These are phyloP conservation scores for Colletotrichum phormii DNA, from an alignment of 2,329 filamentous ascomycete species.

Conservation along the genomic window DNA sequence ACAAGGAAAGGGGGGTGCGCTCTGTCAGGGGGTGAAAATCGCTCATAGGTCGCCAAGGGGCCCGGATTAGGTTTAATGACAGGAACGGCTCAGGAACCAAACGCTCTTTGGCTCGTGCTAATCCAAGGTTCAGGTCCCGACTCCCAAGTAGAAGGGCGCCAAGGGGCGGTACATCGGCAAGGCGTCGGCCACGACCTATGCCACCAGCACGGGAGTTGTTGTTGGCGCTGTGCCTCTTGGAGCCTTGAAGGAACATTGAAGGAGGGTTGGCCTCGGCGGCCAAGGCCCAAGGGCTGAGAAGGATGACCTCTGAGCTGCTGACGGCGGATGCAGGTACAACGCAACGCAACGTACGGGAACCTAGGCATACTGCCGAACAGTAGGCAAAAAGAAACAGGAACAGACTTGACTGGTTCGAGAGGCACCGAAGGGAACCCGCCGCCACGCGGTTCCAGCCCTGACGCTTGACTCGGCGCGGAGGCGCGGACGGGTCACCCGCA, in stretches of 20 bases:
- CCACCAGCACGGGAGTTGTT: constrained; percentile 6
- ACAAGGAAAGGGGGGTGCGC: constrained; percentile 15
- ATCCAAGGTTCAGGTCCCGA: background rate
- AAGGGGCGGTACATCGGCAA: constrained; percentile 5
- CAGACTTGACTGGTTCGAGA: background rate
- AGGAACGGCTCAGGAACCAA: constrained; percentile 34
- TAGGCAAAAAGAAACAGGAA: background rate
- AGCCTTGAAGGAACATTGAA: background rate
- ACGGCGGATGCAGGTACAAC: constrained; percentile 32
- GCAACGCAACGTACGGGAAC: constrained; percentile 8
- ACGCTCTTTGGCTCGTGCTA: constrained; percentile 20
- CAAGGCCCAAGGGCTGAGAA: constrained; percentile 1
- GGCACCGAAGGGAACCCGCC: background rate
- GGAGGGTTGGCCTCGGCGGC: background rate
- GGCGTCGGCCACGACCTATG: background rate
- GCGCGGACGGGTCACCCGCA: constrained; percentile 20
- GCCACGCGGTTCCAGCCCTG: constrained; percentile 27
- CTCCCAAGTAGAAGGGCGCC: constrained; percentile 5
- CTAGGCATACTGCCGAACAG: background rate
- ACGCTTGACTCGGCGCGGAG: constrained; percentile 33
- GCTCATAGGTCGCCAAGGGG: constrained; percentile 24
- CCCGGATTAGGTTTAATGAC: constrained; percentile 29
- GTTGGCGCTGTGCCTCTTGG: constrained; percentile 2
- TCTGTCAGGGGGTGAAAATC: constrained; percentile 32
- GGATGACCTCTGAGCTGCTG: constrained; percentile 18